Evolutionary conservation across 345 rosid genomes (phyloP), one percentile per base, ranked within the genome.

Genomic region (Jatropha curcas): DNA sequence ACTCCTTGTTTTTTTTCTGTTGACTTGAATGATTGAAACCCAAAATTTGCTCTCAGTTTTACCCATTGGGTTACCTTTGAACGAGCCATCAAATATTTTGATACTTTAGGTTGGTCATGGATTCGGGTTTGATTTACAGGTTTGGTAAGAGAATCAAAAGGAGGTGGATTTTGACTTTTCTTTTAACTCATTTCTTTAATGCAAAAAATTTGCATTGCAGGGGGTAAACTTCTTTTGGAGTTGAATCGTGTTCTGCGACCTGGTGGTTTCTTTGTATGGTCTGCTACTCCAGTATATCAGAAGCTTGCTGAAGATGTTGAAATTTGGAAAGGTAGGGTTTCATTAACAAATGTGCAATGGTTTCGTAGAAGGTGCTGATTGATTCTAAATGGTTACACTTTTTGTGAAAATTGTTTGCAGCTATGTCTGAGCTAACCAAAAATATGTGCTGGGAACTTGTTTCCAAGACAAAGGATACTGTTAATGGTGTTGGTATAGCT

Each of bases 251-350:
- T 90, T 52, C 55, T 93, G 82, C 81, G 94, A 74, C 97, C 96
- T 20, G 97, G 98, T 71, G 98, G 96, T 64, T 88, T 86, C 88
- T 93, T 93, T 84, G 82, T 93, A 77, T 93, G 97, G 97, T 93
- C 98, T 75, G 98, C 98, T 78, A 91, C 98, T 82, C 98, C 98
- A 67, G 94, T 93, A 73, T 93, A 93, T 88, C 97, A 88, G 85
- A 88, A 88, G 76, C 79, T 71, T 28, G 48, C 80, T 22, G 97
- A 88, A 65, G 99, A 95, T 83, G 93, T 88, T 75, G 90, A 75
- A 74, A 95, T 95, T 53, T 92, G 98, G 97, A 81, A 91, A 64
- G 98, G 99, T 95, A 72, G 57, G n/a, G 50, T 48, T 27, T 67
- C 60, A 19, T 50, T 22, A 30, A 56, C 22, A 46, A 48, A 48